These are phyloP conservation scores for Solanum chaucha DNA, from an alignment of 257 asterid species.

Conservation along the genomic window DNA sequence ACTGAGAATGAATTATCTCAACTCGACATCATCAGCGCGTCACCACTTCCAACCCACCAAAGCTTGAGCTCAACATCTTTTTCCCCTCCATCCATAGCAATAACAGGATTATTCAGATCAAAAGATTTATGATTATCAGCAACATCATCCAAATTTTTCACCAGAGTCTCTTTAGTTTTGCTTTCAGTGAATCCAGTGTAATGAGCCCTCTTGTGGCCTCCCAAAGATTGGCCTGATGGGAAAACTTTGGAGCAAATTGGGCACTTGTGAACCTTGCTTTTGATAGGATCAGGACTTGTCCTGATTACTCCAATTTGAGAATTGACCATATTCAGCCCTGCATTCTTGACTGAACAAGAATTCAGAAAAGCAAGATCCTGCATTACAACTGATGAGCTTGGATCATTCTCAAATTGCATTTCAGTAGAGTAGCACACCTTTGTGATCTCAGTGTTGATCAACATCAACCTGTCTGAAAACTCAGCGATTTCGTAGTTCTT, in stretches of 20 bases:
- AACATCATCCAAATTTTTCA: conserved; percentile 11
- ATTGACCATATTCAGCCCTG: background rate
- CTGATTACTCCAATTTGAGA: background rate
- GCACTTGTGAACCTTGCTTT: conserved; percentile 27
- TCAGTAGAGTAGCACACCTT: background rate
- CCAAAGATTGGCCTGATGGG: conserved; percentile 69
- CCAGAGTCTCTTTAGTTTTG: conserved; percentile 15
- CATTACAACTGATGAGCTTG: background rate
- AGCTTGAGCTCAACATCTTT: conserved; percentile 12
- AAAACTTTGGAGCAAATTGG: conserved; percentile 56
- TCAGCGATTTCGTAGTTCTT: conserved; percentile 3
- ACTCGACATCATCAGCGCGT: conserved; percentile 20
- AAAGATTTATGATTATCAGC: conserved; percentile 7
- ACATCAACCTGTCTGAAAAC: conserved; percentile 1
- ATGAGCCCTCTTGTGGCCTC: conserved; percentile 88
- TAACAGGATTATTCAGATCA: conserved; percentile 39
- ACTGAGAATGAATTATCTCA: conserved; percentile 5
- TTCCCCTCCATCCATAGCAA: conserved; percentile 11
- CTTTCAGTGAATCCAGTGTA: conserved; percentile 21
- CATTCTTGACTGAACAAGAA: conserved; percentile 9
- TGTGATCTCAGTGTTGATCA: background rate
- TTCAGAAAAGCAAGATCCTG: background rate
- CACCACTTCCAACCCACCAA: conserved; percentile 34
- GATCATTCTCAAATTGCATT: background rate
- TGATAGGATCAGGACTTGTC: conserved; percentile 7